Evolutionary conservation across 2,329 filamentous ascomycete genomes (phyloP), one percentile per base, ranked within the genome.

Genomic region (Penicillium sumatraense): DNA sequence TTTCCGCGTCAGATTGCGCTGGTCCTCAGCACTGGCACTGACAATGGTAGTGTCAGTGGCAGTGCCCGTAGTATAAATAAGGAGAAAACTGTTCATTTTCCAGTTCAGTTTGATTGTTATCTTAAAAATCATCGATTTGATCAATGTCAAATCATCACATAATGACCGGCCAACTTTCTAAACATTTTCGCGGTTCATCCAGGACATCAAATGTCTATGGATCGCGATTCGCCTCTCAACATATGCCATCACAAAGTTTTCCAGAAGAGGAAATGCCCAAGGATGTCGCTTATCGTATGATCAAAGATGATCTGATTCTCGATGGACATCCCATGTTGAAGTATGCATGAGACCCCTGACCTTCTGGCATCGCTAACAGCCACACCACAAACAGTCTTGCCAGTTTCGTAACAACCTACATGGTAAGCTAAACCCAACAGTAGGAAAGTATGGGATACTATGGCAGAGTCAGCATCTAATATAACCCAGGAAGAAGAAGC

Each of bases 251-350:
- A 3, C 29, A 52, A n/a, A 23, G 7, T 13, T 33, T 58, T 21
- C 55, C 92, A 2, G 91, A 96, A 63, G 68, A 77, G 18, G 90
- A 95, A 75, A 96, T 96, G 93, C 93, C 93, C 33, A 86, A 85
- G 64, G 85, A 88, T 60, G 81, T 84, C 0, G 87, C 88, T 1
- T 85, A 88, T 63, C 85, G 88, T 61, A 79, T 90, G 70, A 77
- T 87, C 56, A 81, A 80, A 57, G 84, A 87, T 68, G 85, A 88
- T 63, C 70, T 86, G 31, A 84, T 88, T 68, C 76, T 89, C 2
- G 86, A 89, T 64, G 85, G 87, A 24, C 80, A 81, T 45, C 87
- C 88, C 0, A 88, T 87, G 61, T 74, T 90, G 59, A 90, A 90
- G 88, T 59, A 81, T 74, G 78, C 80, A 67, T n/a, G n/a, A n/a